Base-by-base conservation (phyloP, 1,139 yeast species). In the Diutina ranongensis region DNA sequence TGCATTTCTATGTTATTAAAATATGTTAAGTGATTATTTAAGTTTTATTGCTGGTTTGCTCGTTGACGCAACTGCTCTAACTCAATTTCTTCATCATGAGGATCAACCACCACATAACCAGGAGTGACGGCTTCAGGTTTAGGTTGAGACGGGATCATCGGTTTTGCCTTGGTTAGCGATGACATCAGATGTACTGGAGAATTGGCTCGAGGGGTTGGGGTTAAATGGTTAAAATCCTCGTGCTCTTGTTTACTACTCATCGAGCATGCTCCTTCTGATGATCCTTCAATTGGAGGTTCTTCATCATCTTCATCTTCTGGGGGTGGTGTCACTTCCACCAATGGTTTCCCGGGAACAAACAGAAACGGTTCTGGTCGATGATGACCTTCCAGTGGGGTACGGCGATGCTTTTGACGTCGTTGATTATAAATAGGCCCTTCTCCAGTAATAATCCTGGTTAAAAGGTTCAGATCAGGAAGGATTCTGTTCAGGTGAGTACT, bases 371-470 rank as follows among this genome's bases (percentile, higher is more conserved):
- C 42, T 8, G 42, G 42, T 4, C 32, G 42, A 15, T 25, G 42
- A 12, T 21, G 28, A 4, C n/a, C 27, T 18, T 15, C 19, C 20
- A 34, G 20, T 4, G 31, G 21, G n/a, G 21, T 15, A 4, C 32
- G 42, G 20, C 36, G 36, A 15, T 34, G 36, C 9, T 8, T 5
- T 31, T 15, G 31, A 8, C 32, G 42, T 15, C 9, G 31, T 12
- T 18, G 32, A 4, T 22, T n/a, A 28, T 38, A 38, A 2, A 38
- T 25, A 21, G 42, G 32, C 8, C 42, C 42, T 15, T 38, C 42
- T 10, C 42, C 42, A 16, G 42, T 38, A 21, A 38, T 38, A n/a
- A 38, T 38, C 4, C 42, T 22, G 9, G 32, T 22, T 28, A 38
- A 38, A n/a, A 38, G 22, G 20, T 38, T 38, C 31, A 38, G 32